phyloP scores from a whole-genome alignment of 352 stramenopile genomes.

The Paralagenidium karlingii region DNA sequence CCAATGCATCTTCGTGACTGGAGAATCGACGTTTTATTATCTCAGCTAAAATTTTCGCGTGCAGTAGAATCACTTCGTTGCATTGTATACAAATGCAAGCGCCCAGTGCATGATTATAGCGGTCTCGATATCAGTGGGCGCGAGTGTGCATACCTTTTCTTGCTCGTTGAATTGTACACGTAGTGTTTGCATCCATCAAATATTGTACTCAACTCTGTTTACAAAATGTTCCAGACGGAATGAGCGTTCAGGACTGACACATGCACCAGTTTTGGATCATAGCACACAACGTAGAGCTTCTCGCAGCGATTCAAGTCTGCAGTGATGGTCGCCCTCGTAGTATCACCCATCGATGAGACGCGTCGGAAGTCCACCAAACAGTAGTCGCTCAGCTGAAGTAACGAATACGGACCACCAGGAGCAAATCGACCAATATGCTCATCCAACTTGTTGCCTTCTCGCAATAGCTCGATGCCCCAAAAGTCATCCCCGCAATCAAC shows the following conservation, averaged over 20 bases:
- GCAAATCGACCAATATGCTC: slow-evolving; percentile 7
- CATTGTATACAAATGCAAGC: no score
- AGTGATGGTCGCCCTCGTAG: background rate
- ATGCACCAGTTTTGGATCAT: no score
- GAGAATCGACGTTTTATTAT: slow-evolving; percentile 3
- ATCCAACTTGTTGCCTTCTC: slow-evolving; percentile 3
- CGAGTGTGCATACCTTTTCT: no score
- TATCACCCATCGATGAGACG: background rate
- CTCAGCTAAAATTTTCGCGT: slow-evolving; percentile 2
- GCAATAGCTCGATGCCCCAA: slow-evolving; percentile 9
- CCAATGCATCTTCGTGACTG: slow-evolving; percentile 4
- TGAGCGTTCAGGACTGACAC: no score
- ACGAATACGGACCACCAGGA: slow-evolving; percentile 1
- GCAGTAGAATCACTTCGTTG: no score
- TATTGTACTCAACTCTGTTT: no score
- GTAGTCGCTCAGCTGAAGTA: background rate
- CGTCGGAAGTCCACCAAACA: background rate
- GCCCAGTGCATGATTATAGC: no score
- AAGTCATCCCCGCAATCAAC: slow-evolving; percentile 3
- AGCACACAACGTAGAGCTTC: background rate
- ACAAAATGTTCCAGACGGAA: no score
- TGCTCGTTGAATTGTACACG: no score
- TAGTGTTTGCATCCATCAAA: no score
- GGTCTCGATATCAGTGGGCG: no score
- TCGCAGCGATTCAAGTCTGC: background rate